Base-by-base conservation (phyloP, 306 rosid species). In the Cicer cuneatum region DNA sequence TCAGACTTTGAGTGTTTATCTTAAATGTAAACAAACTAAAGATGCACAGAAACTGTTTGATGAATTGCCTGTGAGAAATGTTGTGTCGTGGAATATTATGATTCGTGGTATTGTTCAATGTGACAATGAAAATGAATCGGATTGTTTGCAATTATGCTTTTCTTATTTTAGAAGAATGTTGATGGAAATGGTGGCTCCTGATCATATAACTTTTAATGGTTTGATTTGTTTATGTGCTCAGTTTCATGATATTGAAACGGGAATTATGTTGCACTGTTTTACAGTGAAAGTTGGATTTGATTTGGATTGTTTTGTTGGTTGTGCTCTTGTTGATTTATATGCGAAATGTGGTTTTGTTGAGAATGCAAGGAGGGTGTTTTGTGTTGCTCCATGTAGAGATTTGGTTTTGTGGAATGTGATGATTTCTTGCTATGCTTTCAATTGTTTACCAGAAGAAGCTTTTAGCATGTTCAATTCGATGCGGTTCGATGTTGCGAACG, bases 401-500 rank as follows among this genome's bases (percentile, higher is more conserved):
- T 66, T 84, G 86, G 89, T 90, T 66, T 48, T 87, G 81, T 88
- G 96, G 96, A 93, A 93, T 81, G 97, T 88, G 85, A 91, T 88
- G 89, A 77, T 89, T 72, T 63, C 92, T 66, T 86, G 92, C 61
- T 88, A 83, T 77, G 85, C 78, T 45, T 80, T 83, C 15, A 89
- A 81, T 85, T 69, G 69, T 68, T 80, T 83, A 48, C 64, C 81
- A 14, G 9, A 56, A 76, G 86, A 81, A 49, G 89, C 93, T 40
- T 71, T 82, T 66, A 51, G 42, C 52, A 2, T 81, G 54, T 88
- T 91, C 82, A 79, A 66, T 67, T 54, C 60, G 75, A 86, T 91
- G 97, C 74, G 74, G 56, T 71, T 47, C 67, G 79, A 82, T 54
- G 78, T 89, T 53, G 73, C 65, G 11, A 74, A 79, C 18, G 92